Evolutionary conservation across 1,139 yeast genomes (phyloP).

Genomic region (Yamadazyma trypodendri): DNA sequence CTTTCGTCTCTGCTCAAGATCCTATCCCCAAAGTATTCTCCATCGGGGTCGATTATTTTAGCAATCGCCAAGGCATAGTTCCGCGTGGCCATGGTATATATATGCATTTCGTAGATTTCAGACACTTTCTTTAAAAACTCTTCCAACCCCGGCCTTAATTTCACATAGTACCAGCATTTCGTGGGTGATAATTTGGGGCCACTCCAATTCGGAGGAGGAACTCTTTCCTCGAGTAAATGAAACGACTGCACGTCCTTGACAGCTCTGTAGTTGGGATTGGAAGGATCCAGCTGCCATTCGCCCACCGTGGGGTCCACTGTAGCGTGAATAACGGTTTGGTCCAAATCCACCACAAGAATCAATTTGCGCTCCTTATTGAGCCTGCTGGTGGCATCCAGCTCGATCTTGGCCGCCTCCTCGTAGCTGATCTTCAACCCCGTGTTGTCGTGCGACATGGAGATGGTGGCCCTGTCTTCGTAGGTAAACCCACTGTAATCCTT

Average conservation of each 20-base stretch:
- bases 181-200: constrained; percentile 60
- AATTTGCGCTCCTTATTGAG: constrained; percentile 65
- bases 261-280: constrained; percentile 80
- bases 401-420: constrained; percentile 85
- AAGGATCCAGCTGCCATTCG: constrained; percentile 88
- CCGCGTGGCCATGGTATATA: constrained; percentile 98
- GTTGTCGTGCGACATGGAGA: constrained; percentile 87
- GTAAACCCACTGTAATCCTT: constrained; percentile 76
- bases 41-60: constrained; percentile 86
- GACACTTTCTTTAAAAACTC: constrained; percentile 67
- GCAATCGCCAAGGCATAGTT: constrained; percentile 92
- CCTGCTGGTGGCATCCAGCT: constrained; percentile 61
- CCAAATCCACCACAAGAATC: constrained; percentile 91
- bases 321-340: constrained; percentile 96
- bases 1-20: constrained; percentile 92
- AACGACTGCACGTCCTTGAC: constrained; percentile 80
- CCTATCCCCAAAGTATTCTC: constrained; percentile 83
- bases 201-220: constrained; percentile 53
- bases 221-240: constrained; percentile 71
- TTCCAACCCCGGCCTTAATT: constrained; percentile 82
- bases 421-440: constrained; percentile 81
- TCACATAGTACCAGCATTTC: constrained; percentile 86
- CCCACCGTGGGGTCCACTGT: constrained; percentile 97
- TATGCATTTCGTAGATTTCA: constrained; percentile 80
- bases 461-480: constrained; percentile 76